Percentiles rank a stretch among this genome's conserved stretches.
phyloP scores from a whole-genome alignment of 257 asterid genomes.

The Anisodus tanguticus region DNA sequence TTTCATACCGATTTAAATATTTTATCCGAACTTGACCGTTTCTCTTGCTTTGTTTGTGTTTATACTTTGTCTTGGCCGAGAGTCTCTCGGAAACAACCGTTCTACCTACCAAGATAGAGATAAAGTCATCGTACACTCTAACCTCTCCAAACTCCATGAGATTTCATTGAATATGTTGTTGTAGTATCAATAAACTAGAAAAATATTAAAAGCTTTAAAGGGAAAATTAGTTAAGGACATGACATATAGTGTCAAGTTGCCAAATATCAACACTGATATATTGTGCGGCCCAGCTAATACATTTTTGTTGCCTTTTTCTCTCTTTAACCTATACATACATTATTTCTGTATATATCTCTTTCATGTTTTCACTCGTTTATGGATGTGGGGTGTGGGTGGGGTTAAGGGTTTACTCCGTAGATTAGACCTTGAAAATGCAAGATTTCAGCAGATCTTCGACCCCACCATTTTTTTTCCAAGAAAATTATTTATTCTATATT shows the following conservation, averaged over 20 bases:
- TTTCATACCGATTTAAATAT: too few relatives aligned
- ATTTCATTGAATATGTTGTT: too few relatives aligned
- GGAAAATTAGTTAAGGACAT: conserved; percentile 19
- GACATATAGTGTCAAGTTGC: conserved; percentile 37
- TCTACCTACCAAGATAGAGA: too few relatives aligned
- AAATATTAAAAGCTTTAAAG: neutral
- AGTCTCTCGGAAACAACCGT: too few relatives aligned
- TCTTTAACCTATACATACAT: neutral
- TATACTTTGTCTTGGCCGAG: too few relatives aligned
- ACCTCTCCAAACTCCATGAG: too few relatives aligned
- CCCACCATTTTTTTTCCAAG: neutral
- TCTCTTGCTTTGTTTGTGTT: too few relatives aligned
- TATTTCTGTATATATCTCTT: neutral
- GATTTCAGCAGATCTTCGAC: conserved; percentile 27
- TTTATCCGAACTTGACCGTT: too few relatives aligned
- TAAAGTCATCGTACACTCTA: too few relatives aligned
- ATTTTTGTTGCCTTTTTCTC: neutral
- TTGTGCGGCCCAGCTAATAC: conserved; percentile 56
- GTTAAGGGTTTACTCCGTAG: neutral
- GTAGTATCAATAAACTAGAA: neutral
- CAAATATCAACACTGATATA: conserved; percentile 13
- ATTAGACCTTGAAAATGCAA: conserved; percentile 29
- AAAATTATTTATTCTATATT: neutral
- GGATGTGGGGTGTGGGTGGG: neutral
- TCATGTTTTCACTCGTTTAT: conserved; percentile 25